phyloP scores from a whole-genome alignment of 2,329 filamentous ascomycete species.

The Trichoderma sp. region DNA sequence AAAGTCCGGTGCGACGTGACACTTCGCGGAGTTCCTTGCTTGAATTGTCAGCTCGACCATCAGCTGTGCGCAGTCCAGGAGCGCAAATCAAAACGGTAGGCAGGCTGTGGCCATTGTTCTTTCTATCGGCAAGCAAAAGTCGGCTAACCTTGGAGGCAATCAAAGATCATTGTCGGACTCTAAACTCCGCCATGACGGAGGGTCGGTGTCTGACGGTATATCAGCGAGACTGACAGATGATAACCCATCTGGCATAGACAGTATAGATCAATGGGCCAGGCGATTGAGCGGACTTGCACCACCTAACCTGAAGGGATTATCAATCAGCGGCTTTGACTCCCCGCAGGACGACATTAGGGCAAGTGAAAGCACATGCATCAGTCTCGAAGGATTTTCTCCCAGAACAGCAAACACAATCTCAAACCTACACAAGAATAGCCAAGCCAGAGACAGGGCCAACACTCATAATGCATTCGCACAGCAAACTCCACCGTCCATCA shows the following conservation, averaged over 20 bases:
- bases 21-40: slow-evolving; percentile 19
- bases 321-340: not conserved
- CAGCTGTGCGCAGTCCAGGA: slow-evolving; percentile 15
- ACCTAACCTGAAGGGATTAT: not conserved
- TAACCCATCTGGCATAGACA: slow-evolving; percentile 10
- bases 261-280: slow-evolving; percentile 12
- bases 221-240: not conserved
- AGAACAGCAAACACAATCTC: not conserved
- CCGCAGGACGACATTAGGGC: not conserved
- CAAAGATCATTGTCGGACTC: not conserved
- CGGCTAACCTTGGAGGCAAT: not conserved
- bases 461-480: not conserved
- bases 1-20: slow-evolving; percentile 24
- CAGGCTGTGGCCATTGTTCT: not conserved
- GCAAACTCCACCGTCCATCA: not conserved
- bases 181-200: not conserved
- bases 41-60: slow-evolving; percentile 21
- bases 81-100: slow-evolving; percentile 18
- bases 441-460: not conserved
- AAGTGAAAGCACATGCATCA: not conserved
- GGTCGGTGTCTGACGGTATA: not conserved
- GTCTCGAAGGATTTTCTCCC: slow-evolving; percentile 4
- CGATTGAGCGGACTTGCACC: not conserved
- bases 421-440: not conserved
- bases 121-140: not conserved